These are phyloP conservation scores for Bretziella fagacearum DNA, from an alignment of 2,329 filamentous ascomycete species.

Conservation along the genomic window DNA sequence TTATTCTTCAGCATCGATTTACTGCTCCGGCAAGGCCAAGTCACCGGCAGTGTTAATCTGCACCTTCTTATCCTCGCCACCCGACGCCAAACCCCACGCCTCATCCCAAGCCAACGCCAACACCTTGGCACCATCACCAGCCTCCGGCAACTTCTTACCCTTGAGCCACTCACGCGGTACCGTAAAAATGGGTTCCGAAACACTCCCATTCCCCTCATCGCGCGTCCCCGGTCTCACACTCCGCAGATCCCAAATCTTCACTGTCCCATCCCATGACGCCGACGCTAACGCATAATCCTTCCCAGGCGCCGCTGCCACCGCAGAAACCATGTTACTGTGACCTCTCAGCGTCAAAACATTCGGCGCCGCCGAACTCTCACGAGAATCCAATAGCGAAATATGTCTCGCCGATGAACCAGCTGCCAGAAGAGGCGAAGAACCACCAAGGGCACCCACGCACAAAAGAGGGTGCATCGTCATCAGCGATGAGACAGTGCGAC, in stretches of 20 bases:
- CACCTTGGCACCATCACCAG: conserved; percentile 77
- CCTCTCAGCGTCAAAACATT: conserved; percentile 82
- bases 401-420: conserved; percentile 73
- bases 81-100: conserved; percentile 76
- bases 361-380: conserved; percentile 57
- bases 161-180: conserved; percentile 59
- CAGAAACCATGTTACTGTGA: conserved; percentile 57
- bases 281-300: conserved; percentile 74
- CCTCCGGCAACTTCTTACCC: conserved; percentile 44
- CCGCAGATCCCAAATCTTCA: conserved; percentile 83
- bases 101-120: conserved; percentile 76
- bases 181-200: conserved; percentile 58
- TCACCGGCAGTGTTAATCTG: conserved; percentile 52
- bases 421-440: conserved; percentile 32
- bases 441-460: conserved; percentile 55
- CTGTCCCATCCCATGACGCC: conserved; percentile 82
- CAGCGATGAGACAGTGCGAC: conserved; percentile 60
- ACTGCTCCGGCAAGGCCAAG: conserved; percentile 7
- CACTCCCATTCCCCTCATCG: conserved; percentile 37
- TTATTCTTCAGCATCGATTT: not conserved
- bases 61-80: conserved; percentile 82
- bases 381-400: conserved; percentile 84
- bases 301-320: conserved; percentile 30
- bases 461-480: conserved; percentile 72
- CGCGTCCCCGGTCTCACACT: conserved; percentile 47